These are phyloP conservation scores for Neonothopanus nambi DNA, from an alignment of 1,284 basidiomycete species.

Conservation along the genomic window DNA sequence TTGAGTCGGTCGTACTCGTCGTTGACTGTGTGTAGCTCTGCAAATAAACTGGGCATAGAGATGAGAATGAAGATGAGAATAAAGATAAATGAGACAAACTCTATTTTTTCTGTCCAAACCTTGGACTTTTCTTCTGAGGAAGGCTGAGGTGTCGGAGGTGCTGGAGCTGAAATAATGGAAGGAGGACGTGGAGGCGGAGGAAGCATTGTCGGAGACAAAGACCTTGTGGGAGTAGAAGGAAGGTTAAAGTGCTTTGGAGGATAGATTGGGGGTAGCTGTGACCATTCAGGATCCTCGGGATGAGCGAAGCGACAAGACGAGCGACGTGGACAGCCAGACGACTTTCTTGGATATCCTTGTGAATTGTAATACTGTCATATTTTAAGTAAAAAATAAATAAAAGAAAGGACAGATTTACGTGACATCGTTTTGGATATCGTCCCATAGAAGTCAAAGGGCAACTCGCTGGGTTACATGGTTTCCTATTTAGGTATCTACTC, in stretches of 20 bases:
- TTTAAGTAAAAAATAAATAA: conserved; percentile 14
- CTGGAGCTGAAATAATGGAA: too few relatives aligned
- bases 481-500: conserved; percentile 32
- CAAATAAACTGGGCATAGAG: neutral
- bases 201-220: neutral
- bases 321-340: neutral
- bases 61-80: neutral
- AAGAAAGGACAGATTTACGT: conserved; percentile 8
- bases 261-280: neutral
- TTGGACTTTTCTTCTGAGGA: conserved; percentile 1
- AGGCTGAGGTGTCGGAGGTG: too few relatives aligned
- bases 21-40: neutral
- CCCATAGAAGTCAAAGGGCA: conserved; percentile 13
- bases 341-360: neutral
- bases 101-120: neutral
- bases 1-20: neutral
- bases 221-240: neutral
- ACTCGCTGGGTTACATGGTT: neutral
- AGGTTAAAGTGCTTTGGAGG: neutral
- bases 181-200: neutral
- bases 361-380: conserved; percentile 9
- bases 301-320: neutral
- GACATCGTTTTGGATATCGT: neutral
- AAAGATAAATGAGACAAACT: neutral
- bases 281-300: conserved; percentile 9